phyloP scores from a whole-genome alignment of 1,284 basidiomycete species.

The Sporisorium reilianum region DNA sequence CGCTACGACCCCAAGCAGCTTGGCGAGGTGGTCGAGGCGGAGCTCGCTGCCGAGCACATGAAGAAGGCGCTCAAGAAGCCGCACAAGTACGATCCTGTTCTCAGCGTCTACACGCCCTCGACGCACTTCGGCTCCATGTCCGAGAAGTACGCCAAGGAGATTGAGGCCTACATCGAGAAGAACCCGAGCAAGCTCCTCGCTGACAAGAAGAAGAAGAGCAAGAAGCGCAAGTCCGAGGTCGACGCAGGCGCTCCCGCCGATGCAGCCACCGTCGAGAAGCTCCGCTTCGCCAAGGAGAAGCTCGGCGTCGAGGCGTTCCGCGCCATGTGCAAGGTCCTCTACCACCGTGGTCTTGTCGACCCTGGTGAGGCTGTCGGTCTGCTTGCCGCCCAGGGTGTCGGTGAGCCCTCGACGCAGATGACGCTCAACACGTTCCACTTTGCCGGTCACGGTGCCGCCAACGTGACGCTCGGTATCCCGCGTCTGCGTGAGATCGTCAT shows the following conservation, averaged over 20 bases:
- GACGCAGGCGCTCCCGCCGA: conserved; percentile 59
- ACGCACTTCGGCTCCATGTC: conserved; percentile 90
- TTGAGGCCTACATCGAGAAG: conserved; percentile 82
- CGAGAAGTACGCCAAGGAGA: conserved; percentile 86
- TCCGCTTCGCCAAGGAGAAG: conserved; percentile 72
- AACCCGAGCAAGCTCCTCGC: conserved; percentile 83
- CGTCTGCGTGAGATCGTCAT: conserved; percentile 99
- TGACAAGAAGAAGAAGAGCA: conserved; percentile 73
- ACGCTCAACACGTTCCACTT: conserved; percentile 99
- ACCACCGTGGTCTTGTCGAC: conserved; percentile 78
- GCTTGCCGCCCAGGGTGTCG: conserved; percentile 98
- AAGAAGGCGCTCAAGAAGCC: conserved; percentile 88
- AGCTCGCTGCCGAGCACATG: conserved; percentile 81
- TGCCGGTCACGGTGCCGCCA: conserved; percentile 95
- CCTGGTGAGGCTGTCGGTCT: conserved; percentile 98
- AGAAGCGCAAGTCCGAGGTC: conserved; percentile 65
- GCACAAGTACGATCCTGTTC: conserved; percentile 81
- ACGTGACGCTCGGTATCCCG: conserved; percentile 98
- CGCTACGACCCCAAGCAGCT: conserved; percentile 77
- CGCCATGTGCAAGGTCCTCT: conserved; percentile 66
- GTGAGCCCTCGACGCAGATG: conserved; percentile 99
- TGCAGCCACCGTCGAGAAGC: conserved; percentile 57
- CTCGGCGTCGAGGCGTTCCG: conserved; percentile 62
- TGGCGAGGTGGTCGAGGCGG: conserved; percentile 76
- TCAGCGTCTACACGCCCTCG: conserved; percentile 83